Evolutionary conservation across 1,284 basidiomycete species (phyloP), one percentile per base, ranked within the genome.

Genomic region (Veloboletus limbatus): DNA sequence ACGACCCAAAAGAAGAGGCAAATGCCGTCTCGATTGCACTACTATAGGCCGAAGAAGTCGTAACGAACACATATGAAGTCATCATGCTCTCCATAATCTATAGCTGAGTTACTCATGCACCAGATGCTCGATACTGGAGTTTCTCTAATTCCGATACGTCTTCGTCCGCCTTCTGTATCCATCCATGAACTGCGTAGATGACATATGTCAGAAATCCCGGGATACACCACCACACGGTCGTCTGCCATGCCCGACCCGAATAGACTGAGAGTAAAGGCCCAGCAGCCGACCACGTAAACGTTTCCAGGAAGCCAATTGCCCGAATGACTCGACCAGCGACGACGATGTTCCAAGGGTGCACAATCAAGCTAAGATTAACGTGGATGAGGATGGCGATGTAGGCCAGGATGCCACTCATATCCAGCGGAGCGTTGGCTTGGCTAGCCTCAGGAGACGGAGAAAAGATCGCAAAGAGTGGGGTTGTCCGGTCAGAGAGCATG

Each of bases 81-180:
- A n/a, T n/a, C n/a, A n/a, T n/a, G n/a, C n/a, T n/a, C n/a, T n/a
- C n/a, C n/a, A n/a, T n/a, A n/a, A n/a, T n/a, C n/a, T n/a, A n/a
- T n/a, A n/a, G n/a, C n/a, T n/a, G n/a, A n/a, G 17, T 8, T 22
- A 18, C 25, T 70, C 62, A 82, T 43, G 81, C 79, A 2, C 81
- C 76, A 28, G 70, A 73, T 9, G 78, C 74, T 8, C 55, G 54
- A 51, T 84, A 84, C 54, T 68, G 74, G 61, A 82, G 63, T n/a
- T 61, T 64, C 56, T 82, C 76, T 27, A 84, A 60, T 38, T 72
- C 68, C 3, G 66, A 63, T n/a, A 84, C 69, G 27, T 69, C 70
- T 49, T 72, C 64, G 52, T 74, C 69, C 8, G 72, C 72, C 39
- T 68, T 65, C 35, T 60, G 54, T 35, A 79, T 72, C 45, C 74